These are phyloP conservation scores for Serendipita sp. DNA, from an alignment of 768 basidiomycete species.

Conservation along the genomic window DNA sequence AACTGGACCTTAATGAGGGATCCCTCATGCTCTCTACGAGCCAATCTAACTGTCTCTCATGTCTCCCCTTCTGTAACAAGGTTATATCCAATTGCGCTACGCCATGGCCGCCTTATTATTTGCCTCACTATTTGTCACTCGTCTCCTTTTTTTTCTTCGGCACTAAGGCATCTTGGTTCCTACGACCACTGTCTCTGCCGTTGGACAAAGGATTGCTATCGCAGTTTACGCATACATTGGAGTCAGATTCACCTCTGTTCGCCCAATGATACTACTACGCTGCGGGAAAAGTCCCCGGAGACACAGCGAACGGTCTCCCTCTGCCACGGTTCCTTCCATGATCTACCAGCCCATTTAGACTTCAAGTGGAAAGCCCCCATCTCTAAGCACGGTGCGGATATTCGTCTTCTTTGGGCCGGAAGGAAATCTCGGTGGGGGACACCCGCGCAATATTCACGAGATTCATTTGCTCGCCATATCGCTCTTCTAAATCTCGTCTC, in stretches of 20 bases:
- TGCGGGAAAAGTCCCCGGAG: slow-evolving; percentile 7
- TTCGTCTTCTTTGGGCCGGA: neutral
- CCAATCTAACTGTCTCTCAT: too few relatives aligned
- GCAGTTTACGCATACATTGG: slow-evolving; percentile 1
- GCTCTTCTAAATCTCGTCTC: neutral
- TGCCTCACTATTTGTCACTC: neutral
- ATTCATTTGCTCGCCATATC: neutral
- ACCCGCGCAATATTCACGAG: neutral
- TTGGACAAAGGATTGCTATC: slow-evolving; percentile 5
- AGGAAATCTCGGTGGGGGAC: neutral
- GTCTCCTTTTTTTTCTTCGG: neutral
- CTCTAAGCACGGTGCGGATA: neutral
- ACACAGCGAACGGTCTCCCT: neutral
- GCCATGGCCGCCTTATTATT: too few relatives aligned
- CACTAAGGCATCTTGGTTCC: neutral
- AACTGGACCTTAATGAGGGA: too few relatives aligned
- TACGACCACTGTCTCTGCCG: neutral
- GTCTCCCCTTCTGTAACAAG: too few relatives aligned
- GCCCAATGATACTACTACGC: neutral
- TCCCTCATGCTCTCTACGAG: too few relatives aligned
- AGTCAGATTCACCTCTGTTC: neutral
- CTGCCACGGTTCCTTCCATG: neutral
- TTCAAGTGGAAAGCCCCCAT: slow-evolving; percentile 2
- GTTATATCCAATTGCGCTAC: too few relatives aligned
- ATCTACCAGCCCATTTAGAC: neutral